These are phyloP conservation scores for Chlamydomonas incerta DNA, from an alignment of 139 green algal species.

Conservation along the genomic window DNA sequence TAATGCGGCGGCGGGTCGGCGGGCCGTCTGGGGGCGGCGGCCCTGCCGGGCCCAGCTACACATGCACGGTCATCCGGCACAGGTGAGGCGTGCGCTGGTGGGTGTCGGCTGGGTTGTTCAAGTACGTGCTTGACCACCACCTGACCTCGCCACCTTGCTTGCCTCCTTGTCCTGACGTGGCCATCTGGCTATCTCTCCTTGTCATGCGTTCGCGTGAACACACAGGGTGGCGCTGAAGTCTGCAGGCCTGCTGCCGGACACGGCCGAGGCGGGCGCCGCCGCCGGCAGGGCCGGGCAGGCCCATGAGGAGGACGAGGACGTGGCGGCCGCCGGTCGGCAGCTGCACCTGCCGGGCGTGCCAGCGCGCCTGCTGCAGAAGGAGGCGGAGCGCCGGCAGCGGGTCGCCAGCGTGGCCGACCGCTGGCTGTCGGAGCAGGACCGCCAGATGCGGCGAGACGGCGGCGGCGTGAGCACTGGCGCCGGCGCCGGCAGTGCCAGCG, in stretches of 20 bases:
- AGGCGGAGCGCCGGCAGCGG: slow-evolving; percentile 14
- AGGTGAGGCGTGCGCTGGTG: not conserved
- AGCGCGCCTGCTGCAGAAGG: not conserved
- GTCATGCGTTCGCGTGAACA: no score
- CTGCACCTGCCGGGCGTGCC: not conserved
- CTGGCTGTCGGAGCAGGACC: slow-evolving; percentile 18
- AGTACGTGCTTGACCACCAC: not conserved
- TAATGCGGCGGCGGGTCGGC: slow-evolving; percentile 4
- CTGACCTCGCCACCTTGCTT: not conserved
- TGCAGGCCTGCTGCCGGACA: not conserved
- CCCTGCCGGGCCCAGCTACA: not conserved
- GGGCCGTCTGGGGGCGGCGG: not conserved
- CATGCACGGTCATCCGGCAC: slow-evolving; percentile 7
- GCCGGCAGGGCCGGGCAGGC: not conserved
- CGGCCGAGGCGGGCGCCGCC: not conserved
- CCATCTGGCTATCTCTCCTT: no score
- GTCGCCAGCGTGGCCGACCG: slow-evolving; percentile 7
- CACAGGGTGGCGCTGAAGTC: slow-evolving; percentile 5
- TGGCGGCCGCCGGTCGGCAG: not conserved
- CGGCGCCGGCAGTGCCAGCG: no score
- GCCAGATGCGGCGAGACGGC: not conserved
- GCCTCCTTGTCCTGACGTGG: no score
- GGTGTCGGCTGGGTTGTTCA: no score
- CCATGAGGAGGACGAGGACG: not conserved
- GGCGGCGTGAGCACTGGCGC: no score